phyloP scores from a whole-genome alignment of 441 rosid species.

The Croton laevigatus region DNA sequence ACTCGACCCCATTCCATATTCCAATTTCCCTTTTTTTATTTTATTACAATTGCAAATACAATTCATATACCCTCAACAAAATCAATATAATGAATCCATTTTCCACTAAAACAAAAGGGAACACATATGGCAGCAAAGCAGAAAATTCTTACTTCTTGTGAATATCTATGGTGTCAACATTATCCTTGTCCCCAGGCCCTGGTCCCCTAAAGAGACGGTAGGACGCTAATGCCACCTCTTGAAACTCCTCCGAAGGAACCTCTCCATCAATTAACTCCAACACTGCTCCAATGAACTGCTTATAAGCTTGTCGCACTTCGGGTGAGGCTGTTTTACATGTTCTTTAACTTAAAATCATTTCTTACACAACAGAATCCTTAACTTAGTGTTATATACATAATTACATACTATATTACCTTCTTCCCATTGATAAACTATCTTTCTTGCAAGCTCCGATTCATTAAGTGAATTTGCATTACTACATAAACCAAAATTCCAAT shows the following conservation, averaged over 20 bases:
- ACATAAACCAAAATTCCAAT: conserved; percentile 9
- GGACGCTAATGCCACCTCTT: conserved; percentile 59
- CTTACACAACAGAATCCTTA: background rate
- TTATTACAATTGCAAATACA: background rate
- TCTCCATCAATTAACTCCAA: conserved; percentile 75
- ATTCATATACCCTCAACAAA: no score
- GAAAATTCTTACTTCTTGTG: conserved; percentile 49
- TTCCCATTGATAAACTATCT: conserved; percentile 80
- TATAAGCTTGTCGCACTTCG: conserved; percentile 80
- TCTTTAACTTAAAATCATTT: background rate
- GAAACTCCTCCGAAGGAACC: conserved; percentile 77
- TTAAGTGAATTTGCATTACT: conserved; percentile 51
- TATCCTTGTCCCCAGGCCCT: conserved; percentile 42
- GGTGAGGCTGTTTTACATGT: conserved; percentile 48
- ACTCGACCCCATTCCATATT: background rate
- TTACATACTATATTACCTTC: conserved; percentile 48
- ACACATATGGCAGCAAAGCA: background rate
- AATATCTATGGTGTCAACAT: conserved; percentile 31
- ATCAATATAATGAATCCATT: no score
- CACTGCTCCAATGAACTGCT: conserved; percentile 70
- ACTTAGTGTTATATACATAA: background rate
- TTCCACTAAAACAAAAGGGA: no score
- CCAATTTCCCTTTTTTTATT: background rate
- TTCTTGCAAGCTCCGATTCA: conserved; percentile 74
- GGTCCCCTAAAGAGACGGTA: conserved; percentile 50